Conservation (phyloP, 2,329 filamentous ascomycete genomes). For the Sclerotinia glacialis region DNA sequence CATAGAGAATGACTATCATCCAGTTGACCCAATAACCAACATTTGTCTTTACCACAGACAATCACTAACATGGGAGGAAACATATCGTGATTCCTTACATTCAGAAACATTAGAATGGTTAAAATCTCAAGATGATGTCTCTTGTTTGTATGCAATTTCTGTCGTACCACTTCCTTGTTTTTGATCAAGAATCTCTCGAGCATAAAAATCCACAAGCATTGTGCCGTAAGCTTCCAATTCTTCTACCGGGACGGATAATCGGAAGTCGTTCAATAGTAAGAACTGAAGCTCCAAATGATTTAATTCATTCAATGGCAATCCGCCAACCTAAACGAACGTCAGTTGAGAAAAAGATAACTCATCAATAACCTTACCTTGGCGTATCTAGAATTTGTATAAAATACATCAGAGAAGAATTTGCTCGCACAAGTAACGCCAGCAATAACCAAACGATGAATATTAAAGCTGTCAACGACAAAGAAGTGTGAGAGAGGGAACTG, state of each 20-base stretch:
- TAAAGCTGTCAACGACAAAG: conserved; percentile 98
- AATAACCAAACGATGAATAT: conserved; percentile 95
- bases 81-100: conserved; percentile 5
- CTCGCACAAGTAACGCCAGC: conserved; percentile 96
- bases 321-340: conserved; percentile 68
- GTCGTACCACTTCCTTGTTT: conserved; percentile 33
- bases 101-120: conserved; percentile 8
- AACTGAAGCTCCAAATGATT: conserved; percentile 98
- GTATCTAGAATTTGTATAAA: conserved; percentile 98
- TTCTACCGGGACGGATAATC: conserved; percentile 87
- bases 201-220: conserved; percentile 98
- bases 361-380: conserved; percentile 69
- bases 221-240: conserved; percentile 96
- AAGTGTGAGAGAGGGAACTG: conserved; percentile 56
- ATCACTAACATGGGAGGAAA: conserved; percentile 6
- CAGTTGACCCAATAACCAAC: conserved; percentile 10
- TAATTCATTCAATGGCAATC: conserved; percentile 83
- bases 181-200: conserved; percentile 77
- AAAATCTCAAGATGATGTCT: conserved; percentile 19
- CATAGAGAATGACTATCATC: neutral
- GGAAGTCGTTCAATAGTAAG: conserved; percentile 90
- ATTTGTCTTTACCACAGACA: neutral
- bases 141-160: conserved; percentile 34
- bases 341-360: neutral
- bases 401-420: conserved; percentile 99